These are phyloP conservation scores for Hypholoma fasciculare DNA, from an alignment of 768 basidiomycete species.

Conservation along the genomic window DNA sequence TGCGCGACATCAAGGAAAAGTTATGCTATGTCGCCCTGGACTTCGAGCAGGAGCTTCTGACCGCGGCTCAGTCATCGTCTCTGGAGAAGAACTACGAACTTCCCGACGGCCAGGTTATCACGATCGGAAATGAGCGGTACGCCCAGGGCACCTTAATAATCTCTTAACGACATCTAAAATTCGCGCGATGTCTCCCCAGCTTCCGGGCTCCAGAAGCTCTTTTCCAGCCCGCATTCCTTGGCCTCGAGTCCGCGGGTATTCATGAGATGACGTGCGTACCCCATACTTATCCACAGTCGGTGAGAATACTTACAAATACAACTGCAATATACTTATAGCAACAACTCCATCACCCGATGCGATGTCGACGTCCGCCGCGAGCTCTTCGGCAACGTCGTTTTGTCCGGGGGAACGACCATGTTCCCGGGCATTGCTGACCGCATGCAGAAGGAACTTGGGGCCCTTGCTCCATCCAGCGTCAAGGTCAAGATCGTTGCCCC, in stretches of 20 bases:
- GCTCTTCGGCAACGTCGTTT: slow-evolving; percentile 80
- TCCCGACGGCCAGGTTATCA: slow-evolving; percentile 92
- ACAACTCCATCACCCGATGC: slow-evolving; percentile 85
- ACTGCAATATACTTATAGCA: slow-evolving; percentile 30
- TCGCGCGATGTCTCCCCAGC: slow-evolving; percentile 50
- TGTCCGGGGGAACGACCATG: slow-evolving; percentile 93
- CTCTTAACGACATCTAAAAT: slow-evolving; percentile 10
- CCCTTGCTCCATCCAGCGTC: slow-evolving; percentile 85
- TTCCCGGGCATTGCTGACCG: slow-evolving; percentile 96
- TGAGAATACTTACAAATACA: not conserved
- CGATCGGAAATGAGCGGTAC: slow-evolving; percentile 89
- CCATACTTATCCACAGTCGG: slow-evolving; percentile 6
- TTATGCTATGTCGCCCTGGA: slow-evolving; percentile 94
- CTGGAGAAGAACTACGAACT: slow-evolving; percentile 94
- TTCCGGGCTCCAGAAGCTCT: slow-evolving; percentile 94
- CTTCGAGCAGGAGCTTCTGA: slow-evolving; percentile 92
- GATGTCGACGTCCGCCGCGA: slow-evolving; percentile 86
- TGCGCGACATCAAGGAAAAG: slow-evolving; percentile 97
- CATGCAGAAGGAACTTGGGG: slow-evolving; percentile 92
- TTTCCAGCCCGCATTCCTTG: slow-evolving; percentile 91
- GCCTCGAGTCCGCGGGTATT: slow-evolving; percentile 88
- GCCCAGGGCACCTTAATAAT: slow-evolving; percentile 20
- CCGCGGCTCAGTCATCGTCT: slow-evolving; percentile 84
- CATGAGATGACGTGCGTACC: slow-evolving; percentile 77
- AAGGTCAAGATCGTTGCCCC: slow-evolving; percentile 96